These are phyloP conservation scores for Entomortierella chlamydospora DNA, from an alignment of 192 early-diverging fungal species.

Conservation along the genomic window DNA sequence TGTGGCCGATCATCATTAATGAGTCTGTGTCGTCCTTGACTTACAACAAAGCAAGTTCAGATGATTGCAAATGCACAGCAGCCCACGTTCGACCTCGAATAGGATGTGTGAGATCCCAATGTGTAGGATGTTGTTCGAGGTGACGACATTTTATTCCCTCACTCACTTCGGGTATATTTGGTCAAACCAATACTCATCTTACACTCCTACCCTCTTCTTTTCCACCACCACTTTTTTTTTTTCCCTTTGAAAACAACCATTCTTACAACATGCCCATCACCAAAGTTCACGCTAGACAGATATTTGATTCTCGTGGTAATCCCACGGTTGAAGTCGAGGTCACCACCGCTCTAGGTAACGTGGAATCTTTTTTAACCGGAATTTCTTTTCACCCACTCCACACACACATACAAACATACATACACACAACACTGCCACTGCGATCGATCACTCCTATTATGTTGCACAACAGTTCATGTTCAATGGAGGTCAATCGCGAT, in stretches of 20 bases:
- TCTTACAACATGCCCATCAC: constrained; percentile 68
- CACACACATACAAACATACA: no score
- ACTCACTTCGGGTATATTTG: neutral
- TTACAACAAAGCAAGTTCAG: no score
- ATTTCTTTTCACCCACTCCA: neutral
- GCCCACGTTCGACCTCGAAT: no score
- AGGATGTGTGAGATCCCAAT: no score
- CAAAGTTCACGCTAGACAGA: constrained; percentile 92
- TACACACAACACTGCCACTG: no score
- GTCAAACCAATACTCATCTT: neutral
- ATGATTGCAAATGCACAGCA: no score
- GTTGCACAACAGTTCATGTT: no score
- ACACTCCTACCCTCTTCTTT: constrained; percentile 1
- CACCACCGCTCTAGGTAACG: constrained; percentile 88
- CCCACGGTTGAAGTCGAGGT: constrained; percentile 99
- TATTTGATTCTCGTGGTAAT: constrained; percentile 99
- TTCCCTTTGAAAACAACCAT: constrained; percentile 4
- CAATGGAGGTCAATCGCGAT: no score
- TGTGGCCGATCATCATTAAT: no score
- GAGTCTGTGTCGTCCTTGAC: no score
- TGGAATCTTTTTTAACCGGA: neutral
- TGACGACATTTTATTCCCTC: neutral
- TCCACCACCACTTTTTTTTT: neutral
- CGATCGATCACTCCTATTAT: no score
- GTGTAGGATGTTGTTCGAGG: no score